Evolutionary conservation across 306 rosid genomes (phyloP).

Genomic region (Coriaria nepalensis): DNA sequence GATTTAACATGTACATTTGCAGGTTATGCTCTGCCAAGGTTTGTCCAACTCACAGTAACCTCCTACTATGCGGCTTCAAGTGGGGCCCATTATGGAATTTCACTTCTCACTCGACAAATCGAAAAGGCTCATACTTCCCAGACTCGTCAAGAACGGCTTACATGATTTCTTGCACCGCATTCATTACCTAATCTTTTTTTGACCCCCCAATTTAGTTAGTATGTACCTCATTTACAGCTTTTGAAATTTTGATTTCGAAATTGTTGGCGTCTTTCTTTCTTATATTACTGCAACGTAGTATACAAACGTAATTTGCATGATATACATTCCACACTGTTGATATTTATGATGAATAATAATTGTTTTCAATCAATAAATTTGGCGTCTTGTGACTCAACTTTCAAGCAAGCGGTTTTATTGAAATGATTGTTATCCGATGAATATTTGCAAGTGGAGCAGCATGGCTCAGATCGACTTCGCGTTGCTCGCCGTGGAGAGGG

Average conservation of each 20-base stretch:
- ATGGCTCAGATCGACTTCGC: no score
- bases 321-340: no score
- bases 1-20: slow-evolving; percentile 4
- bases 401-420: no score
- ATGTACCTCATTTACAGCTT: neutral
- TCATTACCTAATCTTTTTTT: slow-evolving; percentile 14
- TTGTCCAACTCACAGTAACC: slow-evolving; percentile 68
- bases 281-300: no score
- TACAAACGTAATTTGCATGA: slow-evolving; percentile 5
- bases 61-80: slow-evolving; percentile 82
- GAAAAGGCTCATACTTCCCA: slow-evolving; percentile 50
- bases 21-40: slow-evolving; percentile 81
- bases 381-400: no score
- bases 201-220: slow-evolving; percentile 23
- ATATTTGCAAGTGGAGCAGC: no score
- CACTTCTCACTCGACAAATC: slow-evolving; percentile 76
- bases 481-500: no score
- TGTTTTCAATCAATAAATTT: no score
- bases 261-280: slow-evolving; percentile 1
- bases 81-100: slow-evolving; percentile 85
- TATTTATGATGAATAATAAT: no score
- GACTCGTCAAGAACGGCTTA: slow-evolving; percentile 25
- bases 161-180: slow-evolving; percentile 29
- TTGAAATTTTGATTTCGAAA: neutral
- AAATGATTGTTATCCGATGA: no score